Conservation (phyloP, 176 grass and related monocot genomes). For the Secale cereale region DNA sequence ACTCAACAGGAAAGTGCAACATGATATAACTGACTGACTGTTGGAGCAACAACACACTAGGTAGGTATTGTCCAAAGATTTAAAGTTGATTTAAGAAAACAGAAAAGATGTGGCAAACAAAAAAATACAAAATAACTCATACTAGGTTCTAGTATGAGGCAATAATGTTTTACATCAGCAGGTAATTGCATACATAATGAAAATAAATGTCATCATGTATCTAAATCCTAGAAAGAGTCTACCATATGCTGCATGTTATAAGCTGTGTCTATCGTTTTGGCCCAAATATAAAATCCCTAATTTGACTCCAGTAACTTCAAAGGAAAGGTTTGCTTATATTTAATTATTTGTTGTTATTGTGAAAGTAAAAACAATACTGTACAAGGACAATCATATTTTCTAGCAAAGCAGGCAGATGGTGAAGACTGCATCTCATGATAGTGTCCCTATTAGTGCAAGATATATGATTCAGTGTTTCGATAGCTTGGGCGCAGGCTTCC, state of each 20-base stretch:
- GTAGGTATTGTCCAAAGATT: neutral
- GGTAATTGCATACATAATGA: neutral
- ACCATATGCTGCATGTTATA: neutral
- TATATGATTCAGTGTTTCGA: neutral
- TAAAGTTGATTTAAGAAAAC: slow-evolving; percentile 27
- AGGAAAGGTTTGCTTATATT: neutral
- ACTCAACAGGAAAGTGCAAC: neutral
- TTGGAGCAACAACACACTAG: slow-evolving; percentile 15
- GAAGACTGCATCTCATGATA: slow-evolving; percentile 23
- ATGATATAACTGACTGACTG: slow-evolving; percentile 3
- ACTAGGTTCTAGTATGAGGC: neutral
- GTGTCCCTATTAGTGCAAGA: slow-evolving; percentile 15
- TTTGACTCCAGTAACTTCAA: slow-evolving; percentile 12
- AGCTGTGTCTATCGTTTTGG: neutral
- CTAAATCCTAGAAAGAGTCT: neutral
- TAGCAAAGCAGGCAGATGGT: neutral
- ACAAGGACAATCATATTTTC: neutral
- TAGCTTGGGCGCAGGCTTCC: neutral
- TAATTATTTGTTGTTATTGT: neutral
- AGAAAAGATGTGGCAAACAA: slow-evolving; percentile 8
- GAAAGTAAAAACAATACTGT: neutral
- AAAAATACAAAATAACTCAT: neutral
- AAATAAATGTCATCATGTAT: neutral
- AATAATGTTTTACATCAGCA: neutral
- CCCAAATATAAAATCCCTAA: slow-evolving; percentile 1